Evolutionary conservation across 2,329 filamentous ascomycete species (phyloP), one percentile per base, ranked within the genome.

Genomic region (Golovinomyces cichoracearum): DNA sequence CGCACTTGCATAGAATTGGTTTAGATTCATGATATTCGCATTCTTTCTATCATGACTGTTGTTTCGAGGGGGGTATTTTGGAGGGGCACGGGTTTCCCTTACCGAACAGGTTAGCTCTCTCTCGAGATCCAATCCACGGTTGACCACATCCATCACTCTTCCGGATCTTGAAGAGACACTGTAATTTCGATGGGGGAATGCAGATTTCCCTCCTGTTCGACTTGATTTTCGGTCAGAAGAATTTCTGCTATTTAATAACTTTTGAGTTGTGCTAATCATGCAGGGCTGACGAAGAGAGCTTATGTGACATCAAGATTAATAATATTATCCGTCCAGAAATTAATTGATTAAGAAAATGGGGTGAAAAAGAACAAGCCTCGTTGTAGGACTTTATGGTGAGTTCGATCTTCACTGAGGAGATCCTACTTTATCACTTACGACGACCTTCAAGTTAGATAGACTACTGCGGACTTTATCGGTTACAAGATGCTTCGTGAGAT

Each of bases 51-150:
- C n/a, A n/a, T n/a, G n/a, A n/a, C n/a, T n/a, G n/a, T n/a, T n/a
- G n/a, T n/a, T n/a, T n/a, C n/a, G n/a, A n/a, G n/a, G n/a, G n/a
- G n/a, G n/a, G n/a, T n/a, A n/a, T n/a, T n/a, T n/a, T n/a, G n/a
- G n/a, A n/a, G n/a, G n/a, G n/a, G n/a, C n/a, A n/a, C n/a, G n/a
- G n/a, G n/a, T n/a, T n/a, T n/a, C n/a, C n/a, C 81, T 66, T 72
- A 93, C 86, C 62, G 88, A 93, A 68, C 88, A 95, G 48, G 80
- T 86, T 66, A 95, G 69, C 72, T 98, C 90, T 64, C 80, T 88
- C 67, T 94, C 90, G 57, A 94, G 70, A 63, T 92, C 83, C 58
- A 76, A 63, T 51, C 65, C 68, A 53, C 66, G 63, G 56, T 66
- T 68, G 59, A 67, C 63, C 54, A 67, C 62, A 57, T 69, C 69